phyloP scores from a whole-genome alignment of 2,329 filamentous ascomycete genomes.

The Albifimbria verrucaria region DNA sequence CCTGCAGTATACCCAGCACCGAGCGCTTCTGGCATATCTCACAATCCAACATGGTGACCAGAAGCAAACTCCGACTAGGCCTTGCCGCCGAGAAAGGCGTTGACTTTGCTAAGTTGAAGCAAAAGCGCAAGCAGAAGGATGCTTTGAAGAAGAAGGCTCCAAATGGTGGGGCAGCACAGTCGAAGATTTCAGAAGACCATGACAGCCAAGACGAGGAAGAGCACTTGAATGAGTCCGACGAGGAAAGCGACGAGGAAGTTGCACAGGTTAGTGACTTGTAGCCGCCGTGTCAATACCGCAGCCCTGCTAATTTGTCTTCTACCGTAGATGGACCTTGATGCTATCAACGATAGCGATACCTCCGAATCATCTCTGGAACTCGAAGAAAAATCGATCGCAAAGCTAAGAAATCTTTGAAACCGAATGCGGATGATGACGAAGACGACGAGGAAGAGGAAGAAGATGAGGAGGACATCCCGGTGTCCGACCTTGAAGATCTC shows the following conservation, averaged over 20 bases:
- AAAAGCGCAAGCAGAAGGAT: constrained; percentile 45
- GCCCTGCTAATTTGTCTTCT: constrained; percentile 1
- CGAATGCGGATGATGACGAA: constrained; percentile 40
- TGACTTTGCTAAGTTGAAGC: constrained; percentile 50
- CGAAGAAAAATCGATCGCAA: constrained; percentile 62
- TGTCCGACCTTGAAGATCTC: constrained; percentile 79
- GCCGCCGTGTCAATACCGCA: background rate
- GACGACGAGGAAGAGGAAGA: constrained; percentile 65
- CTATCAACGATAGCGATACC: constrained; percentile 58
- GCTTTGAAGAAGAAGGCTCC: constrained; percentile 34
- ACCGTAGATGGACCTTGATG: constrained; percentile 48
- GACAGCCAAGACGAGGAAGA: constrained; percentile 34
- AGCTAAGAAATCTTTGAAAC: constrained; percentile 19
- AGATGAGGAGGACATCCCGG: constrained; percentile 82
- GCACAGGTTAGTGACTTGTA: constrained; percentile 23
- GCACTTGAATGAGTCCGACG: constrained; percentile 25
- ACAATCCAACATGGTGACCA: constrained; percentile 40
- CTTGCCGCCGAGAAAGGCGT: constrained; percentile 52
- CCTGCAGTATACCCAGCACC: constrained; percentile 8
- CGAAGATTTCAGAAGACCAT: constrained; percentile 18
- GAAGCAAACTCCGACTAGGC: constrained; percentile 51
- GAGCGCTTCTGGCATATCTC: too few species aligned
- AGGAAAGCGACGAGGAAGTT: constrained; percentile 29
- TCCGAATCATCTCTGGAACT: constrained; percentile 73
- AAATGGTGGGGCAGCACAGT: constrained; percentile 15